Percentiles rank a stretch among this genome's conserved stretches.
Conservation (phyloP, 306 rosid species). For the Hippophae tibetana region DNA sequence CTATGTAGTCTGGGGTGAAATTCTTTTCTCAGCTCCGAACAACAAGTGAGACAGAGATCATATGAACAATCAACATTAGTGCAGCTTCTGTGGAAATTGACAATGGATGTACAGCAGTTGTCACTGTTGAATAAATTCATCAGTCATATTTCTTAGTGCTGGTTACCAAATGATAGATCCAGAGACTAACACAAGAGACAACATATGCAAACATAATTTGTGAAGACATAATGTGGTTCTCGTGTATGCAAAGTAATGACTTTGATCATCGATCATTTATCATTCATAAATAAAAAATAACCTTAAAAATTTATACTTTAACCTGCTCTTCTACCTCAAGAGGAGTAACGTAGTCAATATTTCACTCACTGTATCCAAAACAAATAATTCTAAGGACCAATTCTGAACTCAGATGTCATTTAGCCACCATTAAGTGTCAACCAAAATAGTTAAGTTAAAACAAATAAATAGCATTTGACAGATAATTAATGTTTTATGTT, state of each 20-base stretch:
- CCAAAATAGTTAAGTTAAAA: no score
- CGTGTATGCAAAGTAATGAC: no score
- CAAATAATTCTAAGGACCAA: no score
- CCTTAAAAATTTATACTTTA: no score
- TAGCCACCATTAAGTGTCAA: no score
- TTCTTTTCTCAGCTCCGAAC: conserved; percentile 41
- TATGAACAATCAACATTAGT: conserved; percentile 42
- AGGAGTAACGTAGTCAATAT: no score
- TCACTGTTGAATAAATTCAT: conserved; percentile 29
- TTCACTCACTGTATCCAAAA: no score
- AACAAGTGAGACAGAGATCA: conserved; percentile 61
- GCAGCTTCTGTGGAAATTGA: conserved; percentile 63
- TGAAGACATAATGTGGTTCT: no score
- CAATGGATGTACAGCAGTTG: conserved; percentile 64
- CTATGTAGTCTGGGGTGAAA: conserved; percentile 21
- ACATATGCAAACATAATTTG: background rate
- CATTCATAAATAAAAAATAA: no score
- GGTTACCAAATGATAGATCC: conserved; percentile 6
- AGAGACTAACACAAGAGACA: background rate
- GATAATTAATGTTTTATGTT: conserved; percentile 13
- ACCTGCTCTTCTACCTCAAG: no score
- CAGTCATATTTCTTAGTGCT: background rate
- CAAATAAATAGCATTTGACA: background rate
- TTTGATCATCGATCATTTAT: no score
- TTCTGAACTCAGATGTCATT: no score